phyloP scores from a whole-genome alignment of 169 alveolate genomes.

The Plasmodium coatneyi region DNA sequence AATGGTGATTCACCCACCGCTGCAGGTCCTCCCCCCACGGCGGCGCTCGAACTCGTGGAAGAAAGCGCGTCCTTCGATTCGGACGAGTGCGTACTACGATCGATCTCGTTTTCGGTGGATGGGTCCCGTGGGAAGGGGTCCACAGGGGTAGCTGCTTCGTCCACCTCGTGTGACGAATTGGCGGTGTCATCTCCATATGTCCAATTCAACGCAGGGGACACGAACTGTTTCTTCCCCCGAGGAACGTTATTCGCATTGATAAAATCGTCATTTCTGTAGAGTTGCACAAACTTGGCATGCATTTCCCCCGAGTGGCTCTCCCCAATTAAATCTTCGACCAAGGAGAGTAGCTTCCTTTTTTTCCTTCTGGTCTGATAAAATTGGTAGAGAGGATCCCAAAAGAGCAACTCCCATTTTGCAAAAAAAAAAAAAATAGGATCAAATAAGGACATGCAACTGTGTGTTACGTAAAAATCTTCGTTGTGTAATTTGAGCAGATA shows the following conservation, averaged over 20 bases:
- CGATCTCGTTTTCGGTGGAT: neutral
- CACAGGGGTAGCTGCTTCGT: neutral
- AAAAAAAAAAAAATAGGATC: constrained; percentile 46
- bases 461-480: constrained; percentile 20
- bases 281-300: neutral
- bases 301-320: neutral
- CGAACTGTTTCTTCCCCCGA: neutral
- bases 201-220: neutral
- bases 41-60: neutral
- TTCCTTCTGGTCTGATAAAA: constrained; percentile 27
- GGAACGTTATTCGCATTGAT: neutral
- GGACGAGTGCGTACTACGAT: neutral
- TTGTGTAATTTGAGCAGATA: constrained; percentile 41
- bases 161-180: neutral
- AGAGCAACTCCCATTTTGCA: constrained; percentile 47
- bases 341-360: neutral
- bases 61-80: constrained; percentile 11
- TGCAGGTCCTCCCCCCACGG: neutral
- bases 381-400: constrained; percentile 74
- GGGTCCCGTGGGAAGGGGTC: neutral
- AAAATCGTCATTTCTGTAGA: neutral
- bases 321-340: neutral
- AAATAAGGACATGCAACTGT: constrained; percentile 10
- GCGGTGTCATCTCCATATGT: neutral
- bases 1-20: neutral